These are phyloP conservation scores for Phytophthora nicotianae DNA, from an alignment of 352 stramenopile genomes.

Conservation along the genomic window DNA sequence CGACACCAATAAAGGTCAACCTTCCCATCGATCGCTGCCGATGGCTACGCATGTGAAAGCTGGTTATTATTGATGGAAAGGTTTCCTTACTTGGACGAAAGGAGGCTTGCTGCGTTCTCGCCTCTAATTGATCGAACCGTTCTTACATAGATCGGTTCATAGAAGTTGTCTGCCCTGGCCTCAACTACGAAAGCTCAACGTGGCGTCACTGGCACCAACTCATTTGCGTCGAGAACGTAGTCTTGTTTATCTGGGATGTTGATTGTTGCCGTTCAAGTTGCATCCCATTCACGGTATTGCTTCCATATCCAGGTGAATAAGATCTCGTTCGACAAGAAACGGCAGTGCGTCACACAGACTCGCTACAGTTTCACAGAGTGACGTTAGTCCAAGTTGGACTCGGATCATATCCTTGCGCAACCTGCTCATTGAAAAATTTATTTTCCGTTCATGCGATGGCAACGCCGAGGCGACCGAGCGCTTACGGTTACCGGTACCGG, in stretches of 20 bases:
- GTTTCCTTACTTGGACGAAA: slow-evolving; percentile 1
- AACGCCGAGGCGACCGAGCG: slow-evolving; percentile 19
- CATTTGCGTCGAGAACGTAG: slow-evolving; percentile 15
- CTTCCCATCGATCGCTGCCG: not conserved
- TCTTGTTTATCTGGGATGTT: not conserved
- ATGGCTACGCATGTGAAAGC: not conserved
- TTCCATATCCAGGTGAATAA: slow-evolving; percentile 12
- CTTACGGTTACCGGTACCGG: slow-evolving; percentile 1
- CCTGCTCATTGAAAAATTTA: slow-evolving; percentile 10
- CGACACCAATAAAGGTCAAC: not conserved
- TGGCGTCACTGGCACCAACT: slow-evolving; percentile 20
- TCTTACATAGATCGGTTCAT: not conserved
- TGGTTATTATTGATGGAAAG: slow-evolving; percentile 5
- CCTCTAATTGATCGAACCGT: slow-evolving; percentile 17
- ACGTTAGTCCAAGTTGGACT: slow-evolving; percentile 10
- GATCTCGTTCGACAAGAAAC: slow-evolving; percentile 27
- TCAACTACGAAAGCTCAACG: slow-evolving; percentile 5
- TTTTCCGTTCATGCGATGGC: slow-evolving; percentile 6
- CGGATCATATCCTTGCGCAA: slow-evolving; percentile 10
- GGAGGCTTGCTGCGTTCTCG: slow-evolving; percentile 15
- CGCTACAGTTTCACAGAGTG: slow-evolving; percentile 19
- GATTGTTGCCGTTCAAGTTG: not conserved
- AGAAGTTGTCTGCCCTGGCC: slow-evolving; percentile 17
- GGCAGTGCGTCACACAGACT: slow-evolving; percentile 5
- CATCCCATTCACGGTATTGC: not conserved